Base-by-base conservation (phyloP, 192 early-diverging fungal genomes). In the Dissophora ornata region DNA sequence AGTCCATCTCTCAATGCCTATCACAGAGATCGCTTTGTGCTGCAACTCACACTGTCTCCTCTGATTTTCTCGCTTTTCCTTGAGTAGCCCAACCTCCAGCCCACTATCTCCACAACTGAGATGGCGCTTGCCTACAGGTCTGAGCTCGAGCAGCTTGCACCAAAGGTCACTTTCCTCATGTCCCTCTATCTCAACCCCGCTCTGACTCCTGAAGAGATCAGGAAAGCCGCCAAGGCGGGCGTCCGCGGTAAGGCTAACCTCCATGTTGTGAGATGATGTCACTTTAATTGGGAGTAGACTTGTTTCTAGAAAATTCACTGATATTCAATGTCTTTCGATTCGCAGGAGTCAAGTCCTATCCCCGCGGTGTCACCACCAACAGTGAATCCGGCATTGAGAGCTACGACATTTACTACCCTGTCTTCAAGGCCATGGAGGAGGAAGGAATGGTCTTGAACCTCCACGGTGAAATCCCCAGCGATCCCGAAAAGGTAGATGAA, bases 321-420 rank as follows among this genome's bases (percentile, higher is more conserved):
- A 45, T 16, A 45, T 5, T 10, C 44, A 45, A 45, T 48, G 29
- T 62, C 4, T 50, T 13, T 32, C 19, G 2, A 21, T 16, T 45
- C 5, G 28, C 45, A 84, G 95, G 93, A 45, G 95, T 97, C 29
- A 96, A 96, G 79, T 92, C 93, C 32, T 97, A 96, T 77, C 95
- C 96, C 22, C 89, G 95, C 29, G 97, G 97, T 28, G 97, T 99
- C 15, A 99, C 97, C 0, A 99, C 97, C 41, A 98, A 99, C 89
- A 93, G 91, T 65, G 96, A 98, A 59, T 87, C 89, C 53, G 97
- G 97, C 42, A 97, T 99, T 55, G 95, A 96, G 74, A 87, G 82
- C 70, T 96, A 96, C 75, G 86, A 90, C 33, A 82, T 88, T 42
- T 99, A 97, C 82, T 99, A 99, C 68, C 87, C 87, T 49, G 92